Percentiles rank a stretch among this genome's conserved stretches.
These are phyloP conservation scores for Fagopyrum esculentum DNA, from an alignment of 148 eudicot genomes.

Conservation along the genomic window DNA sequence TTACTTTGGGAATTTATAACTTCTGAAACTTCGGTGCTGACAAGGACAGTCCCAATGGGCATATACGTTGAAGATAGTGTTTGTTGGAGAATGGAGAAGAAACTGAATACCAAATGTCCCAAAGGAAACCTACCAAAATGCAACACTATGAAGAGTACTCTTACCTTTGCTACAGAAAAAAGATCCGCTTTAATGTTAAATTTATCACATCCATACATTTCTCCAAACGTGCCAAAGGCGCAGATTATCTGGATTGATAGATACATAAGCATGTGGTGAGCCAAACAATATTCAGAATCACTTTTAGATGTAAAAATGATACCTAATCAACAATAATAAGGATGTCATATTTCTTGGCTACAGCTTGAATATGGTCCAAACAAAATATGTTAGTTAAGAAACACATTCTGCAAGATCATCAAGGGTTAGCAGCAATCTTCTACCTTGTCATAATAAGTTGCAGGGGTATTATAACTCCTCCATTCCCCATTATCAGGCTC, in stretches of 20 bases:
- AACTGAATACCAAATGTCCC: conserved; percentile 3
- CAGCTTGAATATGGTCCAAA: conserved; percentile 69
- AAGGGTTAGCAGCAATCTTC: not conserved
- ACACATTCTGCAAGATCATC: not conserved
- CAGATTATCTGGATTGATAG: conserved; percentile 55
- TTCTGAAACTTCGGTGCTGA: conserved; percentile 76
- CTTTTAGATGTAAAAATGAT: conserved; percentile 3
- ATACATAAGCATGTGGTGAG: not conserved
- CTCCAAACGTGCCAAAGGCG: conserved; percentile 96
- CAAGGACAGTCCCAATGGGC: conserved; percentile 96
- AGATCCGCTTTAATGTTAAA: conserved; percentile 91
- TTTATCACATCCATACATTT: conserved; percentile 90
- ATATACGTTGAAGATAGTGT: conserved; percentile 90
- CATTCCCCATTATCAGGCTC: conserved; percentile 98
- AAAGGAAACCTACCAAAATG: not conserved
- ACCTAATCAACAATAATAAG: conserved; percentile 97
- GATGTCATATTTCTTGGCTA: conserved; percentile 84
- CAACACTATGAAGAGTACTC: not conserved
- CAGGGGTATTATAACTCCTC: conserved; percentile 96
- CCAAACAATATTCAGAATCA: not conserved
- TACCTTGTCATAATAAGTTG: conserved; percentile 92
- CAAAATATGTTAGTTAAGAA: not conserved
- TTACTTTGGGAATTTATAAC: conserved; percentile 83
- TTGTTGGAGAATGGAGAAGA: conserved; percentile 24
- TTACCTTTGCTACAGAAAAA: conserved; percentile 85